Base-by-base conservation (phyloP, 306 rosid species). In the Corylus americana region DNA sequence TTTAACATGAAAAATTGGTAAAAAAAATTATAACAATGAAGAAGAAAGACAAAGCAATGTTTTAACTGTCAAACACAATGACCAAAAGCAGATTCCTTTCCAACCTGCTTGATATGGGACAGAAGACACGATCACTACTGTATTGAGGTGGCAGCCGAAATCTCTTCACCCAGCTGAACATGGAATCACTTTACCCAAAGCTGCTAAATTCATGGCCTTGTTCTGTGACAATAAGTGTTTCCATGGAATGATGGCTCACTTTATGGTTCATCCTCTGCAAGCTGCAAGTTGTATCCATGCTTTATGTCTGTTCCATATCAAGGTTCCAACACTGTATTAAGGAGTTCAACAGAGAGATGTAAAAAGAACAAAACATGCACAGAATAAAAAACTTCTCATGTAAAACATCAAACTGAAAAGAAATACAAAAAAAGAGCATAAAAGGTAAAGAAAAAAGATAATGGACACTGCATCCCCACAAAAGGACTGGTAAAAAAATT, bases 281-380 rank as follows among this genome's bases (percentile, higher is more conserved):
- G 91, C 83, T 85, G 87, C 92, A 89, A 88, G 74, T 84, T 81
- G 88, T 87, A 89, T 87, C 86, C 93, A 79, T 81, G 96, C 91
- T 90, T 86, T 78, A 89, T 84, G 78, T 85, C 98, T 92, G 93
- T 67, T 79, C 59, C 81, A 88, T 78, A 81, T 73, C 83, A 87
- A 82, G 85, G 76, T 73, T 77, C 77, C 68, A 78, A 82, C 64
- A 74, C 55, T 68, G 47, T 77, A 70, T 69, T 79, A 48, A 79
- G 79, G 55, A 71, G 61, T 67, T 48, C 84, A 82, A 48, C 1
- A 62, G 27, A 35, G 29, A 55, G 11, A 39, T 12, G 57, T 7
- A 51, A 42, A 62, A 20, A 20, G 27, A 29, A 42, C 37, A 74
- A 80, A 18, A 13, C 5, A 55, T 17, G 35, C 17, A 17, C 20